Evolutionary conservation across 805 yeast species (phyloP).

Genomic region (Candida ovalis): DNA sequence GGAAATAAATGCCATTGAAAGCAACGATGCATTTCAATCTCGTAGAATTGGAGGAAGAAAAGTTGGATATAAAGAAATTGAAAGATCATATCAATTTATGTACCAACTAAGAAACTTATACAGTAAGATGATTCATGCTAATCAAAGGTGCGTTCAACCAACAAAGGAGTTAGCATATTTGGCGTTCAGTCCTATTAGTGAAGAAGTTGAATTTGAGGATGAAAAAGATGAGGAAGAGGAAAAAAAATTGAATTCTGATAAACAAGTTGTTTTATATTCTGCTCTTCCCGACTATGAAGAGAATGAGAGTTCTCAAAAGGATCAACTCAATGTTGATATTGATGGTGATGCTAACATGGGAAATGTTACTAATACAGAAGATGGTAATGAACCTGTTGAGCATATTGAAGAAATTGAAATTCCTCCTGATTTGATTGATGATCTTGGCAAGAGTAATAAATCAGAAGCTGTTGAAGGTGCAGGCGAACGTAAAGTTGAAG

Average conservation of each 20-base stretch:
- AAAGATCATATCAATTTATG: constrained; percentile 78
- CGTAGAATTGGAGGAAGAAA: constrained; percentile 86
- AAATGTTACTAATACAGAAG: constrained; percentile 3
- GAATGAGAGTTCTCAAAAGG: neutral
- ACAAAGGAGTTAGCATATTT: constrained; percentile 80
- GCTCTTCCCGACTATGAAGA: neutral
- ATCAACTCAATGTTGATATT: neutral
- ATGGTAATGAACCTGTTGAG: neutral
- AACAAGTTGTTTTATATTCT: neutral
- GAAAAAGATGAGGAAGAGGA: constrained; percentile 3
- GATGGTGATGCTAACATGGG: constrained; percentile 9
- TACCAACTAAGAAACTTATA: constrained; percentile 69
- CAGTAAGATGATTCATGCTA: constrained; percentile 60
- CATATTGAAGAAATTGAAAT: neutral
- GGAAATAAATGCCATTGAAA: constrained; percentile 24
- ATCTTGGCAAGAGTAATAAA: neutral
- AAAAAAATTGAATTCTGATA: neutral
- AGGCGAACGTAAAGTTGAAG: no score
- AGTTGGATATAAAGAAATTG: constrained; percentile 74
- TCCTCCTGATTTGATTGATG: neutral
- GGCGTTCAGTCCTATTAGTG: constrained; percentile 73
- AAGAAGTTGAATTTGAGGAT: constrained; percentile 55
- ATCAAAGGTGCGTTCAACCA: constrained; percentile 69
- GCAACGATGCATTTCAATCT: constrained; percentile 31
- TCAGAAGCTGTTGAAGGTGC: neutral